Conservation (phyloP, 805 yeast genomes). For the Lachancea meyersii region DNA sequence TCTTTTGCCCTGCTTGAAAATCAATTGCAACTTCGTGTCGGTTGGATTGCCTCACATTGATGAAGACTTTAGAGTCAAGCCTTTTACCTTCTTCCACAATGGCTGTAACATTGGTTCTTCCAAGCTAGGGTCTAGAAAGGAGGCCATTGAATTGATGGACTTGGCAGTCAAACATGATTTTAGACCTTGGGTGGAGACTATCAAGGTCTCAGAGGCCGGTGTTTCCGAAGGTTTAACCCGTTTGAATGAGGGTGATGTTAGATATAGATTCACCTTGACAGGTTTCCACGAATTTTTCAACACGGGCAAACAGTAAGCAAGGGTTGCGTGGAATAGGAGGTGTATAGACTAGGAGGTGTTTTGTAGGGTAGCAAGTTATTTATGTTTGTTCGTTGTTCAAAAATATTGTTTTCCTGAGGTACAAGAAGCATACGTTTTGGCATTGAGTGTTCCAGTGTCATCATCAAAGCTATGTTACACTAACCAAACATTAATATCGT, state of each 20-base stretch:
- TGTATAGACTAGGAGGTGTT: too few relatives aligned
- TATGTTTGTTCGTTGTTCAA: too few relatives aligned
- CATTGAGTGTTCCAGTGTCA: too few relatives aligned
- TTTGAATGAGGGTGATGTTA: constrained; percentile 49
- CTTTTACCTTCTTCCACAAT: constrained; percentile 42
- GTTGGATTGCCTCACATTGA: constrained; percentile 61
- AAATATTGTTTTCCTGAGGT: too few relatives aligned
- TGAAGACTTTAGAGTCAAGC: constrained; percentile 37
- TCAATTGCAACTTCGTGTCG: constrained; percentile 52
- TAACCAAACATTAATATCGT: neutral
- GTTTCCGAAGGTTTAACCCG: constrained; percentile 51
- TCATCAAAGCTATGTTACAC: too few relatives aligned
- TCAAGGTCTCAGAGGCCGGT: constrained; percentile 48
- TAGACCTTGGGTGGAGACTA: constrained; percentile 57
- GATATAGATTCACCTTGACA: constrained; percentile 54
- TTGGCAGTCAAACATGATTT: constrained; percentile 55
- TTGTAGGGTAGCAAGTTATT: too few relatives aligned
- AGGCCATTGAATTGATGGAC: constrained; percentile 60
- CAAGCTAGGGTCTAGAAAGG: constrained; percentile 53
- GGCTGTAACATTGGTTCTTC: constrained; percentile 55
- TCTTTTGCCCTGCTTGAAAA: constrained; percentile 46
- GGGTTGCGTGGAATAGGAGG: too few relatives aligned
- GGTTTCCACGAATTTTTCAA: constrained; percentile 11
- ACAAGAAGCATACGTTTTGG: too few relatives aligned
- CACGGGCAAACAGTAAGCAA: constrained; percentile 5